phyloP scores from a whole-genome alignment of 352 stramenopile genomes.

The Saprolegnia diclina region DNA sequence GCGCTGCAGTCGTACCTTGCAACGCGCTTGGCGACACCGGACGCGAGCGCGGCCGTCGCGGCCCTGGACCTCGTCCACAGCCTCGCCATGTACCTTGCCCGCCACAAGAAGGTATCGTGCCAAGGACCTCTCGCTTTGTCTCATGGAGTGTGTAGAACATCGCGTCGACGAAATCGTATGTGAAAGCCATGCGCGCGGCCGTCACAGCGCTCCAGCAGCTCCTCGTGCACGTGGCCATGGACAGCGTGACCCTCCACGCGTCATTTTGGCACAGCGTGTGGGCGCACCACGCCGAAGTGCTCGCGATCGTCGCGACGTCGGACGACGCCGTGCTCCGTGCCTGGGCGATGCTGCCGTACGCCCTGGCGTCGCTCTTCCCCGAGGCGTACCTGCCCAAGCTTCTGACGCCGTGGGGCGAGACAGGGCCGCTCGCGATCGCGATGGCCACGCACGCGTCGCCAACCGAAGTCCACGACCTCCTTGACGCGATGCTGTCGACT shows the following conservation, averaged over 20 bases:
- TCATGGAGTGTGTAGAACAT: constrained; percentile 3
- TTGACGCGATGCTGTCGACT: background rate
- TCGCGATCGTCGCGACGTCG: background rate
- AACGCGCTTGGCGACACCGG: background rate
- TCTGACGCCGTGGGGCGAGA: background rate
- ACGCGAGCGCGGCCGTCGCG: background rate
- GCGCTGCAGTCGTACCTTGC: background rate
- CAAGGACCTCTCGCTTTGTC: background rate
- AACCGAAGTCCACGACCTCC: background rate
- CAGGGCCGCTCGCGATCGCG: background rate
- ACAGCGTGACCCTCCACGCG: background rate
- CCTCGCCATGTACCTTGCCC: constrained; percentile 6
- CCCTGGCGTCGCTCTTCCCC: constrained; percentile 3
- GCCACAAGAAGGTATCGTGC: background rate
- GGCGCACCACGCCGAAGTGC: constrained; percentile 11
- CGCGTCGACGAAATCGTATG: background rate
- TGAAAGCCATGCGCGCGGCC: background rate
- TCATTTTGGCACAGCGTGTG: constrained; percentile 16
- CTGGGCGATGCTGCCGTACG: constrained; percentile 18
- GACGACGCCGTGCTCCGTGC: background rate
- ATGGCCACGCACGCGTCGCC: background rate
- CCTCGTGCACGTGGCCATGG: background rate
- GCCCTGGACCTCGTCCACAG: constrained; percentile 1
- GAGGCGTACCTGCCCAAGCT: background rate
- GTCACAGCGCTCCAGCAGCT: constrained; percentile 8